Base-by-base conservation (phyloP, 768 basidiomycete genomes). In the Russula abietina region DNA sequence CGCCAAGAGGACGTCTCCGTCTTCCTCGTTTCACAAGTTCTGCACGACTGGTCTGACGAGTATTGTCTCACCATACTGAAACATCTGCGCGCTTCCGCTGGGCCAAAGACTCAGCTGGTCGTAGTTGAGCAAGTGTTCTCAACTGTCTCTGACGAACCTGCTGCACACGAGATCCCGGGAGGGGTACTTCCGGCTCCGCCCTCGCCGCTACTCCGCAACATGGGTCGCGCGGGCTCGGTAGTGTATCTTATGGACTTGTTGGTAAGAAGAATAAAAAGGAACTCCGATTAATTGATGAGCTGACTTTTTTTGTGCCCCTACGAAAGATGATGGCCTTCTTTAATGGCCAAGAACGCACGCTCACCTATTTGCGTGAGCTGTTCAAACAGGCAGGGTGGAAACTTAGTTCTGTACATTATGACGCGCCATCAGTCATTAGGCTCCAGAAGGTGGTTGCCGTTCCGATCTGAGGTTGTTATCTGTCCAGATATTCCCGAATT, bases 21-120 rank as follows among this genome's bases (percentile, higher is more conserved):
- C n/a, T n/a, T n/a, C n/a, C n/a, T n/a, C n/a, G n/a, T n/a, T n/a
- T n/a, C n/a, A n/a, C n/a, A n/a, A n/a, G n/a, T n/a, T n/a, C n/a
- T n/a, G n/a, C n/a, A n/a, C n/a, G n/a, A n/a, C n/a, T n/a, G n/a
- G n/a, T n/a, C n/a, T n/a, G n/a, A n/a, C n/a, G n/a, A n/a, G n/a
- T n/a, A n/a, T n/a, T n/a, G n/a, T n/a, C n/a, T n/a, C n/a, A n/a
- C n/a, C n/a, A n/a, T n/a, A n/a, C n/a, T n/a, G n/a, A n/a, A n/a
- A n/a, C n/a, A n/a, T n/a, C n/a, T n/a, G n/a, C n/a, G n/a, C n/a
- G n/a, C n/a, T n/a, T n/a, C n/a, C n/a, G n/a, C n/a, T n/a, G n/a
- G n/a, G n/a, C n/a, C n/a, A n/a, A n/a, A 64, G 41, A 73, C 72
- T 17, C 70, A 67, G n/a, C 60, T 74, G 17, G 45, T 73, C 50